Evolutionary conservation across 768 basidiomycete species (phyloP).

Genomic region (Boletus edulis): DNA sequence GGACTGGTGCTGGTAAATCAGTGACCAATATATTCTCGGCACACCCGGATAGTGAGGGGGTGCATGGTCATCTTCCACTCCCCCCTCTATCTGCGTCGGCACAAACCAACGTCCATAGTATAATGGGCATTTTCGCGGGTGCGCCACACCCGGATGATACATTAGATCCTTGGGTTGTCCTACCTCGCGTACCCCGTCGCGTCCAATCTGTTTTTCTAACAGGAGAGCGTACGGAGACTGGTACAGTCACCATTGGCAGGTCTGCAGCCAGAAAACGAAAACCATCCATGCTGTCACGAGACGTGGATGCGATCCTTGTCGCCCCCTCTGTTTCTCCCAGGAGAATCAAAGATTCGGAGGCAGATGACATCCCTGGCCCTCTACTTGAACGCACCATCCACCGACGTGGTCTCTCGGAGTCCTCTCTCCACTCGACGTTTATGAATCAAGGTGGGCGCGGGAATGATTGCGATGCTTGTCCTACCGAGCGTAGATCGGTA

Average conservation of each 20-base stretch:
- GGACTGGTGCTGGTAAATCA: constrained; percentile 59
- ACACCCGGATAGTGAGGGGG: constrained; percentile 22
- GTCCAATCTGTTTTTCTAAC: constrained; percentile 25
- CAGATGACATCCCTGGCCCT: constrained; percentile 45
- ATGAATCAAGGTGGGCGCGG: constrained; percentile 48
- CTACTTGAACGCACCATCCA: constrained; percentile 66
- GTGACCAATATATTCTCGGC: constrained; percentile 43
- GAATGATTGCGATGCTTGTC: background rate
- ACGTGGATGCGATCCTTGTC: constrained; percentile 80
- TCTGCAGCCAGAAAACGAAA: constrained; percentile 13
- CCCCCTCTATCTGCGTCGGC: constrained; percentile 10
- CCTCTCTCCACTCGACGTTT: constrained; percentile 88
- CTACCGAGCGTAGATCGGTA: constrained; percentile 41
- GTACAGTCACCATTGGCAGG: constrained; percentile 18
- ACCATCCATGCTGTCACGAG: constrained; percentile 48
- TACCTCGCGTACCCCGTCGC: constrained; percentile 43
- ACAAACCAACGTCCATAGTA: constrained; percentile 30
- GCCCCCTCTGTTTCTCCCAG: constrained; percentile 29
- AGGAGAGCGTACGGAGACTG: constrained; percentile 17
- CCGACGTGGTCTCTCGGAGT: constrained; percentile 85
- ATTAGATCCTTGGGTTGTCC: constrained; percentile 72
- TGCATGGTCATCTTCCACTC: constrained; percentile 8
- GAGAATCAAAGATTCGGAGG: constrained; percentile 36
- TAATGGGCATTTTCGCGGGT: constrained; percentile 93
- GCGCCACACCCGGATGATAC: constrained; percentile 51